A percentile compares a stretch with the other conserved stretches of the same genome.
These are phyloP conservation scores for Berberis vulgaris DNA, from an alignment of 164 flowering plant species.

Conservation along the genomic window DNA sequence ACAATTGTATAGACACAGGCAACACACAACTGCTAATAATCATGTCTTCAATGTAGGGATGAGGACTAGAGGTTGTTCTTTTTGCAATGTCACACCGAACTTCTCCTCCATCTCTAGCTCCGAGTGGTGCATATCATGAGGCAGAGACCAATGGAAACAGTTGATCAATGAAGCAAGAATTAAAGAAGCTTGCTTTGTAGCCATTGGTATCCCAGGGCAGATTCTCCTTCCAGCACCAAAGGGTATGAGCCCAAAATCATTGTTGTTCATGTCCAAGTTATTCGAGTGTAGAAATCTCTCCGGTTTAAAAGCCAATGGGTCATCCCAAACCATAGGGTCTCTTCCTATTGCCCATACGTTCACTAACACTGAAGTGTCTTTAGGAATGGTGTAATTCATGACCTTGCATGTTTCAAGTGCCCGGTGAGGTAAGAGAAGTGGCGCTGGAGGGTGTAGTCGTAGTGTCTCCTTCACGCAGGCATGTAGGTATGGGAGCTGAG, in stretches of 20 bases:
- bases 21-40: too few species aligned
- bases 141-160: not conserved
- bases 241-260: conserved; percentile 3
- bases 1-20: too few species aligned
- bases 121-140: too few species aligned
- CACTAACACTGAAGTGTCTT: not conserved
- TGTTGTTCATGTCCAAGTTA: not conserved
- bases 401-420: conserved; percentile 2
- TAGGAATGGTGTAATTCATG: conserved; percentile 1
- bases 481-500: too few species aligned
- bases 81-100: too few species aligned
- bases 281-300: not conserved
- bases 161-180: not conserved
- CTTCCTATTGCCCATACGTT: conserved; percentile 10
- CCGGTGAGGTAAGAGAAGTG: not conserved
- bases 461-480: too few species aligned
- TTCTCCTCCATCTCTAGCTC: too few species aligned
- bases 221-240: conserved; percentile 10
- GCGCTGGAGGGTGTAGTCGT: too few species aligned
- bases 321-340: conserved; percentile 2
- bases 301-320: conserved; percentile 3
- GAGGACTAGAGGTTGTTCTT: not conserved
- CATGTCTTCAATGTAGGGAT: too few species aligned
- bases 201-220: not conserved
- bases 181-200: not conserved